Evolutionary conservation across 495 filamentous ascomycete species (phyloP).

Genomic region (Cercophora newfieldiana): DNA sequence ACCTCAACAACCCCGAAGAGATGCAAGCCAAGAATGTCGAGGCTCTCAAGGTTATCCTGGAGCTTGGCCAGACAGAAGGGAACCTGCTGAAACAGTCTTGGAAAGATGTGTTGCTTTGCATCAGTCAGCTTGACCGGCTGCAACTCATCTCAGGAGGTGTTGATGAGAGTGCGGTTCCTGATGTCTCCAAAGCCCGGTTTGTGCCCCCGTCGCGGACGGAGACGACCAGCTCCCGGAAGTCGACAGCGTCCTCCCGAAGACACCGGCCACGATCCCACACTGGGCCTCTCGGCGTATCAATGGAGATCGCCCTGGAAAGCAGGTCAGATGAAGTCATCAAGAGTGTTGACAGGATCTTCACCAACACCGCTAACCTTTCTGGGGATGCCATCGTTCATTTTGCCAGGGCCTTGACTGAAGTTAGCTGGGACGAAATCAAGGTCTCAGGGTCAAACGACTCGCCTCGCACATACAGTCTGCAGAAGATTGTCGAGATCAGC

Average conservation of each 20-base stretch:
- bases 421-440: conserved; percentile 99
- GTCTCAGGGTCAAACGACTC: conserved; percentile 93
- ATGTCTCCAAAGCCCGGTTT: conserved; percentile 83
- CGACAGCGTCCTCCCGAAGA: conserved; percentile 63
- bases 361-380: conserved; percentile 87
- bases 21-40: conserved; percentile 97
- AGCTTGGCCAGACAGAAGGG: conserved; percentile 88
- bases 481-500: conserved; percentile 97
- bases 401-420: conserved; percentile 86
- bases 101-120: conserved; percentile 92
- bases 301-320: conserved; percentile 87
- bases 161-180: conserved; percentile 86
- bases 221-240: conserved; percentile 59
- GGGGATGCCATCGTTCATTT: conserved; percentile 98
- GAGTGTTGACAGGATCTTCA: conserved; percentile 92
- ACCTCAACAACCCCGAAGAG: conserved; percentile 90
- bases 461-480: conserved; percentile 91
- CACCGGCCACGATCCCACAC: conserved; percentile 65
- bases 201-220: conserved; percentile 53
- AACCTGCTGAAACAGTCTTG: conserved; percentile 87
- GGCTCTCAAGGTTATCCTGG: conserved; percentile 84
- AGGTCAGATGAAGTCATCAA: conserved; percentile 90
- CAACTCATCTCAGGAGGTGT: conserved; percentile 94
- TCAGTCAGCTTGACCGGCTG: conserved; percentile 92
- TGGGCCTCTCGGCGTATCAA: conserved; percentile 66